These are phyloP conservation scores for Neofusicoccum parvum DNA, from an alignment of 2,329 filamentous ascomycete genomes.

Conservation along the genomic window DNA sequence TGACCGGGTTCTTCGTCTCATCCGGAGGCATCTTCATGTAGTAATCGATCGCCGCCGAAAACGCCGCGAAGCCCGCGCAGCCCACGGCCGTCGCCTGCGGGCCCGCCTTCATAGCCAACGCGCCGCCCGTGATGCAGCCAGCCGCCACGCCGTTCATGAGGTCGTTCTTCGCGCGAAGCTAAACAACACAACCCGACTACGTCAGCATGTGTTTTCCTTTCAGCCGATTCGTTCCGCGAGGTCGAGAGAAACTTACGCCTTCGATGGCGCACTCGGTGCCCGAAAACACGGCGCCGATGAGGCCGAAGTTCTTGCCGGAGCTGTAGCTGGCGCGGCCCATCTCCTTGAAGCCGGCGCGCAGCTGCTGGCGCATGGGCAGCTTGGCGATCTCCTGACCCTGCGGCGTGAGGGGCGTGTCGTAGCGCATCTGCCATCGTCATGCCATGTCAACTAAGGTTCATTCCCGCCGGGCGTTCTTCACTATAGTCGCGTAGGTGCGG, in stretches of 20 bases:
- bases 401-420: conserved; percentile 82
- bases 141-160: conserved; percentile 82
- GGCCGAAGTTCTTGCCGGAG: conserved; percentile 89
- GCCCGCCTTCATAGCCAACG: conserved; percentile 82
- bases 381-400: conserved; percentile 54
- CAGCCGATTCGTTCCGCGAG: background rate
- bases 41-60: conserved; percentile 86
- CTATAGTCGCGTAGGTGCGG: background rate
- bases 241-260: conserved; percentile 50
- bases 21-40: conserved; percentile 66
- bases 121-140: conserved; percentile 88
- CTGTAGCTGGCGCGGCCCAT: conserved; percentile 85
- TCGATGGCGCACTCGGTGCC: conserved; percentile 97
- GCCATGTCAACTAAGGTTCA: background rate
- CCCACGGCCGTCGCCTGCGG: conserved; percentile 86
- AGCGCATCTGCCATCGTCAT: conserved; percentile 74
- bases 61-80: conserved; percentile 91
- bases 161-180: conserved; percentile 87
- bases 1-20: conserved; percentile 43
- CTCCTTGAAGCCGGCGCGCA: conserved; percentile 85
- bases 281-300: conserved; percentile 86
- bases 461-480: too few species aligned
- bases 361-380: conserved; percentile 81
- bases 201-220: background rate
- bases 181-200: background rate